Evolutionary conservation across 805 yeast genomes (phyloP).

Genomic region (Lipomyces oligophaga): DNA sequence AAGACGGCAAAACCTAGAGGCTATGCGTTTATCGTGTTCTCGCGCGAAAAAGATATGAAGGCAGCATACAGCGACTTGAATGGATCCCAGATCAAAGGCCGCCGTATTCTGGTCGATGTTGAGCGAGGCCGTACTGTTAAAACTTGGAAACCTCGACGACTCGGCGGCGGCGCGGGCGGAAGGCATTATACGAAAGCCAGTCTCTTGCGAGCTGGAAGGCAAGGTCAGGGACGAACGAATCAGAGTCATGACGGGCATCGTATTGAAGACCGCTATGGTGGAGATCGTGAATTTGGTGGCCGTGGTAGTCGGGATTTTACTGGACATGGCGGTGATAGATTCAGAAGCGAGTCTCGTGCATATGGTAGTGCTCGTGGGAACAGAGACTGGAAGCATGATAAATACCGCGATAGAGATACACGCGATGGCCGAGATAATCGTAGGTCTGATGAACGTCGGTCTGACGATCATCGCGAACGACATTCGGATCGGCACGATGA

Average conservation of each 20-base stretch:
- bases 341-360: slow-evolving; percentile 8
- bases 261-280: slow-evolving; percentile 3
- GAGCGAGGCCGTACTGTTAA: slow-evolving; percentile 41
- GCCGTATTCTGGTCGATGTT: slow-evolving; percentile 46
- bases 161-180: slow-evolving; percentile 95
- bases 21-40: slow-evolving; percentile 77
- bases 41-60: slow-evolving; percentile 55
- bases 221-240: not conserved
- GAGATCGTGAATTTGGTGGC: slow-evolving; percentile 32
- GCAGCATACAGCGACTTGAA: slow-evolving; percentile 60
- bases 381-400: slow-evolving; percentile 14
- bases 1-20: slow-evolving; percentile 61
- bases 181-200: slow-evolving; percentile 51
- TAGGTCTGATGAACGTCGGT: too few species aligned
- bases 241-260: slow-evolving; percentile 9
- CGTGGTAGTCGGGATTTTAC: slow-evolving; percentile 29
- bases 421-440: too few species aligned
- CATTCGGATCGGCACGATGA: too few species aligned
- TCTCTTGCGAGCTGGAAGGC: slow-evolving; percentile 25
- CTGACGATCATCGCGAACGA: too few species aligned
- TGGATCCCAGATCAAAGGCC: slow-evolving; percentile 48
- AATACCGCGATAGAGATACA: slow-evolving; percentile 18
- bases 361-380: slow-evolving; percentile 8
- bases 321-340: slow-evolving; percentile 19
- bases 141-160: slow-evolving; percentile 42